Percentiles rank a stretch among this genome's conserved stretches.
phyloP scores from a whole-genome alignment of 2,329 filamentous ascomycete genomes.

The Dissoconium aciculare region DNA sequence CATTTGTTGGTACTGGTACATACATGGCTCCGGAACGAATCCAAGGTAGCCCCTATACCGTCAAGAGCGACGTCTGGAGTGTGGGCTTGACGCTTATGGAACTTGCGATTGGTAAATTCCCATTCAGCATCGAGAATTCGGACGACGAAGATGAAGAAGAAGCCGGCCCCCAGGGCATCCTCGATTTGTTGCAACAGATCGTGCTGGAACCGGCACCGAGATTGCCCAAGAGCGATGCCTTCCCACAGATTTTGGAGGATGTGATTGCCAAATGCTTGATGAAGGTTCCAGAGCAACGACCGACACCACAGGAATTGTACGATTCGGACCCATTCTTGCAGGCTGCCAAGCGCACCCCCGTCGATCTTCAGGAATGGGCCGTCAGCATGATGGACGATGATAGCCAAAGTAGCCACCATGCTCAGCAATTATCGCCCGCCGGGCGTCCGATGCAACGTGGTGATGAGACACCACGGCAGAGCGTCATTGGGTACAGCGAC shows the following conservation, averaged over 20 bases:
- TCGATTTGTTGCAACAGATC: conserved; percentile 92
- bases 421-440: conserved; percentile 62
- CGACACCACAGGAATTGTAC: conserved; percentile 84
- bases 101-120: conserved; percentile 91
- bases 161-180: conserved; percentile 72
- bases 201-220: conserved; percentile 89
- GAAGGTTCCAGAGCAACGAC: conserved; percentile 76
- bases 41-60: conserved; percentile 89
- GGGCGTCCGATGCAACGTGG: conserved; percentile 59
- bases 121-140: conserved; percentile 76
- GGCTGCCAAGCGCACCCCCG: conserved; percentile 89
- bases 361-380: conserved; percentile 87
- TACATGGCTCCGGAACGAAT: conserved; percentile 99
- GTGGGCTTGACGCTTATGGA: conserved; percentile 94
- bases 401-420: conserved; percentile 88
- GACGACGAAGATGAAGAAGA: conserved; percentile 53
- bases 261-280: conserved; percentile 93
- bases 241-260: conserved; percentile 85
- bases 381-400: conserved; percentile 85
- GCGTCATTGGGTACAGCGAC: conserved; percentile 9
- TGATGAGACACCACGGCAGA: conserved; percentile 17
- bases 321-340: conserved; percentile 89
- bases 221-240: conserved; percentile 92
- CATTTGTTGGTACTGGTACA: conserved; percentile 94
- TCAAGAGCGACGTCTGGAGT: conserved; percentile 98